Conservation (phyloP, 2,329 filamentous ascomycete species). For the Botrytis galanthina region DNA sequence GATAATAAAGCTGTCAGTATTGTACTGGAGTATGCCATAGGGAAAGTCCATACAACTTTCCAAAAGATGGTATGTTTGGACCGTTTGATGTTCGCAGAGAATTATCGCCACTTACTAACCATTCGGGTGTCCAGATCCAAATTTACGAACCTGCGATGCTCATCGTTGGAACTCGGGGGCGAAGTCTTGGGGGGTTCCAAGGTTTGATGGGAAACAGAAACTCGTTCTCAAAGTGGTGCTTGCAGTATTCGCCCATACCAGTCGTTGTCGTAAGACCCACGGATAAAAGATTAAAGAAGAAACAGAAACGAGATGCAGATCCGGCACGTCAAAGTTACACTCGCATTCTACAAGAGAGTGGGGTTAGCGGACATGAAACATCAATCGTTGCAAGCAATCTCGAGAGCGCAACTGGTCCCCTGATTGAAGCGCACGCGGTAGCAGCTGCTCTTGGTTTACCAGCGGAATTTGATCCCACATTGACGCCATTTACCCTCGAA, state of each 20-base stretch:
- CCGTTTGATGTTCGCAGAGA: not conserved
- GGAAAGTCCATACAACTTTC: conserved; percentile 69
- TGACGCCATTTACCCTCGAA: conserved; percentile 52
- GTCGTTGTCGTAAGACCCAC: conserved; percentile 71
- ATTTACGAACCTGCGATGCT: conserved; percentile 72
- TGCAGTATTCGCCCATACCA: conserved; percentile 71
- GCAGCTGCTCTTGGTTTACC: conserved; percentile 62
- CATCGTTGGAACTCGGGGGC: conserved; percentile 68
- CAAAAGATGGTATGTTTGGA: conserved; percentile 62
- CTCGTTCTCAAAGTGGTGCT: conserved; percentile 71
- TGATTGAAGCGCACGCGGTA: conserved; percentile 64
- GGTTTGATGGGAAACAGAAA: conserved; percentile 59
- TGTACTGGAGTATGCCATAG: conserved; percentile 69
- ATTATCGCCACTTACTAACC: conserved; percentile 21
- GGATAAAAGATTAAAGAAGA: conserved; percentile 69
- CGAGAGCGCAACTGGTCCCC: conserved; percentile 41
- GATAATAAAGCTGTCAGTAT: conserved; percentile 70
- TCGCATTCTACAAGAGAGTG: conserved; percentile 62
- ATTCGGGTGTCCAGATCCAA: conserved; percentile 53
- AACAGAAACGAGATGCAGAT: conserved; percentile 64
- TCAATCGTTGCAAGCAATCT: conserved; percentile 30
- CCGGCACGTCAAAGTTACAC: conserved; percentile 62
- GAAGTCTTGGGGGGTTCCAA: conserved; percentile 67
- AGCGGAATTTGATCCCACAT: conserved; percentile 61
- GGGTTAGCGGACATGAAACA: conserved; percentile 37